Evolutionary conservation across 768 basidiomycete genomes (phyloP).

Genomic region (Leucosporidium creatinivorum): DNA sequence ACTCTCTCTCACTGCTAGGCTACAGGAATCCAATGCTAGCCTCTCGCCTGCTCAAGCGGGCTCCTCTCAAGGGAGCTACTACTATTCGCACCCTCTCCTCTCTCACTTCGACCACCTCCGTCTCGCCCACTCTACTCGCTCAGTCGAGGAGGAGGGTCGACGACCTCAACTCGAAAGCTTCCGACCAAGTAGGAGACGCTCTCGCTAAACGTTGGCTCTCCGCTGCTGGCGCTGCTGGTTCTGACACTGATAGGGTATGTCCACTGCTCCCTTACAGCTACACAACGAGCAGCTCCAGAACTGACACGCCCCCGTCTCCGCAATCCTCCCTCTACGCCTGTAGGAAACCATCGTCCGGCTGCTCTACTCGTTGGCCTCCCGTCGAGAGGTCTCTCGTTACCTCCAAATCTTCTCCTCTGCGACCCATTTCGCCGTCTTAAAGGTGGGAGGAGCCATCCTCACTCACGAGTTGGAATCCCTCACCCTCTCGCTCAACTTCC

Average conservation of each 20-base stretch:
- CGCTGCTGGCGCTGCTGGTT: constrained; percentile 17
- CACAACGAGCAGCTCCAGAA: background rate
- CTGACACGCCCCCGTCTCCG: background rate
- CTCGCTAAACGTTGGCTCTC: constrained; percentile 32
- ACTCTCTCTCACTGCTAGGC: no score
- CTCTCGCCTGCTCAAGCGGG: background rate
- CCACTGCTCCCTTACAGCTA: background rate
- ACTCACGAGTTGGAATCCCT: constrained; percentile 81
- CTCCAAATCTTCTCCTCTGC: constrained; percentile 87
- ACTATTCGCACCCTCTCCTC: no score
- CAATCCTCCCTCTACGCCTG: background rate
- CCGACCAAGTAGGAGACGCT: constrained; percentile 30
- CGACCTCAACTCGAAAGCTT: constrained; percentile 10
- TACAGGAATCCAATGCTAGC: no score
- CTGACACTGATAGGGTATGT: constrained; percentile 29
- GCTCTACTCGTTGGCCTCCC: constrained; percentile 91
- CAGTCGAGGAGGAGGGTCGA: constrained; percentile 24
- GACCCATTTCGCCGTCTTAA: constrained; percentile 60
- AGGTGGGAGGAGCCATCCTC: constrained; percentile 93
- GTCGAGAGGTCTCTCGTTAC: constrained; percentile 96
- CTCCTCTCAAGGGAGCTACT: background rate
- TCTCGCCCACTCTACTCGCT: constrained; percentile 21
- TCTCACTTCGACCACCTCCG: constrained; percentile 7
- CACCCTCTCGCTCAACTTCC: constrained; percentile 87
- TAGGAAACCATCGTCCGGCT: constrained; percentile 95